These are phyloP conservation scores for Hypericum perforatum DNA, from an alignment of 345 rosid species.

Conservation along the genomic window DNA sequence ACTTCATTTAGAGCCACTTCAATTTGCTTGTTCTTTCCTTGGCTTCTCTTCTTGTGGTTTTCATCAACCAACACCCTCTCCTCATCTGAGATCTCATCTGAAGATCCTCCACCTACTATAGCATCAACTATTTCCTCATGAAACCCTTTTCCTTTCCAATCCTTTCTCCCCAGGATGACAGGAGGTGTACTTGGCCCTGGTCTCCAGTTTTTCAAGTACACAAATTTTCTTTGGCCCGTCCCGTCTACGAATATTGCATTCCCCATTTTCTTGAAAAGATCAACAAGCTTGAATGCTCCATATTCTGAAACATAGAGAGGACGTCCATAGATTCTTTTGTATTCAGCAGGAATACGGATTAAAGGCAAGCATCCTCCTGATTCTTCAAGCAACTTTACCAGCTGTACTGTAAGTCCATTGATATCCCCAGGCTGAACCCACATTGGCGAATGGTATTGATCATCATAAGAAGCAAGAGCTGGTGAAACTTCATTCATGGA, in stretches of 20 bases:
- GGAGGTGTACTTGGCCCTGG: conserved; percentile 40
- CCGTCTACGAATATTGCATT: conserved; percentile 61
- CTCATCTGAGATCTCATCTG: conserved; percentile 66
- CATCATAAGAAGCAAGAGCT: conserved; percentile 29
- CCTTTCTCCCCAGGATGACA: conserved; percentile 37
- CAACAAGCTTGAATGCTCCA: conserved; percentile 61
- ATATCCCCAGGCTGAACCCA: conserved; percentile 95
- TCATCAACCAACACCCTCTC: conserved; percentile 42
- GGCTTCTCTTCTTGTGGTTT: conserved; percentile 24
- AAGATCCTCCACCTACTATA: conserved; percentile 35
- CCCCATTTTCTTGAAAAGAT: conserved; percentile 79
- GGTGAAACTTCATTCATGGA: conserved; percentile 36
- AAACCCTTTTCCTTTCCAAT: conserved; percentile 43
- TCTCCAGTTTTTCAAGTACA: conserved; percentile 58
- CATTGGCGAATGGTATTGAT: conserved; percentile 50
- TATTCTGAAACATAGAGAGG: conserved; percentile 75
- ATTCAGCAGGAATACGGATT: conserved; percentile 59
- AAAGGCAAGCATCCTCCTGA: conserved; percentile 80
- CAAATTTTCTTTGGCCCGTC: conserved; percentile 59
- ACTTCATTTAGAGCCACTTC: conserved; percentile 20
- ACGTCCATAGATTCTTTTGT: conserved; percentile 65
- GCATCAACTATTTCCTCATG: conserved; percentile 27
- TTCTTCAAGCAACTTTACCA: conserved; percentile 73
- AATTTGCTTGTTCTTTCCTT: conserved; percentile 16
- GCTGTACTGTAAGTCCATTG: conserved; percentile 64